Conservation (phyloP, 2,329 filamentous ascomycete species). For the Penicillium griseofulvum region DNA sequence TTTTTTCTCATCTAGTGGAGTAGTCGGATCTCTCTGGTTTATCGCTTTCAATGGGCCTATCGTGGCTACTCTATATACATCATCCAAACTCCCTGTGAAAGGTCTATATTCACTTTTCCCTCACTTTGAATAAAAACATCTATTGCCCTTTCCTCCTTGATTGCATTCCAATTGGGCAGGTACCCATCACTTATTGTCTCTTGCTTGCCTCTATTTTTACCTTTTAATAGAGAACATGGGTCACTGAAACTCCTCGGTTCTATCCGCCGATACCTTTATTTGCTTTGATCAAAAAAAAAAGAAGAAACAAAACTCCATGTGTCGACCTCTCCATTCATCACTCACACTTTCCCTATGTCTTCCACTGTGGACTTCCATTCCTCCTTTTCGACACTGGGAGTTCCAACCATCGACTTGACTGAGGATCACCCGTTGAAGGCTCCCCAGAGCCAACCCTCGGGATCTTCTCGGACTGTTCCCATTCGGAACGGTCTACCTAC, state of each 20-base stretch:
- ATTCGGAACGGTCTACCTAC: constrained; percentile 43
- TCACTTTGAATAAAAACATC: not conserved
- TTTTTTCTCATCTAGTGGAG: constrained; percentile 8
- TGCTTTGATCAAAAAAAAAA: constrained; percentile 5
- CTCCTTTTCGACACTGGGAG: constrained; percentile 24
- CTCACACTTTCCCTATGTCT: constrained; percentile 33
- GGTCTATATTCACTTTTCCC: constrained; percentile 12
- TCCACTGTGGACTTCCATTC: constrained; percentile 28
- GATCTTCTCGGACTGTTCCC: constrained; percentile 34
- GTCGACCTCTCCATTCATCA: constrained; percentile 7
- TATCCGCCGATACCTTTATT: constrained; percentile 6
- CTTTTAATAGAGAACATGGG: constrained; percentile 11
- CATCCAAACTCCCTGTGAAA: constrained; percentile 20
- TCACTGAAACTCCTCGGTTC: constrained; percentile 14
- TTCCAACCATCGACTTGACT: constrained; percentile 27
- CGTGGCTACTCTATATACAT: constrained; percentile 27
- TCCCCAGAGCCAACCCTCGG: constrained; percentile 17
- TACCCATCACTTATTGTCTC: not conserved
- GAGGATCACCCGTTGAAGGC: constrained; percentile 14
- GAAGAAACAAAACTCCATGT: constrained; percentile 8
- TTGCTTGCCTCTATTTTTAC: not conserved
- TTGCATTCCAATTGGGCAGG: constrained; percentile 14
- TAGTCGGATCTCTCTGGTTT: constrained; percentile 9
- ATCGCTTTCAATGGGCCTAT: constrained; percentile 21
- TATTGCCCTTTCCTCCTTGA: constrained; percentile 5